These are phyloP conservation scores for Lasiosphaeria hispida DNA, from an alignment of 495 filamentous ascomycete genomes.

Conservation along the genomic window DNA sequence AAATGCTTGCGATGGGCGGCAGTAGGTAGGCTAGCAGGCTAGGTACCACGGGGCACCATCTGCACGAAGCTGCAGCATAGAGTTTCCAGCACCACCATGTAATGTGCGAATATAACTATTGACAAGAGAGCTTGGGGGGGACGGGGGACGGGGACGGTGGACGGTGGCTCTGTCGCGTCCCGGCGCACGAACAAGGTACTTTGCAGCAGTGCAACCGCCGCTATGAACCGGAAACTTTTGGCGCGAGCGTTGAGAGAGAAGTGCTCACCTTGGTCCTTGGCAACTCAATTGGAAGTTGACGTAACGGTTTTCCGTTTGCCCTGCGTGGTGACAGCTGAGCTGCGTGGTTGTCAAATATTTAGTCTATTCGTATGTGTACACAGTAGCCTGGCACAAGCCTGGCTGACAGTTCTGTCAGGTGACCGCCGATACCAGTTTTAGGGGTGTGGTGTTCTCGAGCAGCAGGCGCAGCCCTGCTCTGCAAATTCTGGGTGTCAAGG, in stretches of 20 bases:
- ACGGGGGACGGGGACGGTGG: too few species aligned
- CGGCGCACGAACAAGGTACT: constrained; percentile 27
- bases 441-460: constrained; percentile 3
- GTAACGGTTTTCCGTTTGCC: background rate
- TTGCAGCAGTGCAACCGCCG: constrained; percentile 23
- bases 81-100: constrained; percentile 11
- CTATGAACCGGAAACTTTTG: constrained; percentile 18
- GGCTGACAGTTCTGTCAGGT: constrained; percentile 14
- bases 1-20: background rate
- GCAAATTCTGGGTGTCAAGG: constrained; percentile 17
- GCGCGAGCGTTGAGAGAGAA: background rate
- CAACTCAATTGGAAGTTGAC: background rate
- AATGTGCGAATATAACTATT: constrained; percentile 3
- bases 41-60: constrained; percentile 13
- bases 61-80: constrained; percentile 31
- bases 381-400: background rate
- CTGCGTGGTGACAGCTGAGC: background rate
- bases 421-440: constrained; percentile 5
- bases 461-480: constrained; percentile 1
- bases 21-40: constrained; percentile 13
- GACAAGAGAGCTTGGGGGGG: constrained; percentile 3
- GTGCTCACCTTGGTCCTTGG: too few species aligned
- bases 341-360: background rate
- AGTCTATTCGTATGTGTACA: background rate
- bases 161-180: constrained; percentile 24